phyloP scores from a whole-genome alignment of 1,139 yeast species.

The Scheffersomyces segobiensis region DNA sequence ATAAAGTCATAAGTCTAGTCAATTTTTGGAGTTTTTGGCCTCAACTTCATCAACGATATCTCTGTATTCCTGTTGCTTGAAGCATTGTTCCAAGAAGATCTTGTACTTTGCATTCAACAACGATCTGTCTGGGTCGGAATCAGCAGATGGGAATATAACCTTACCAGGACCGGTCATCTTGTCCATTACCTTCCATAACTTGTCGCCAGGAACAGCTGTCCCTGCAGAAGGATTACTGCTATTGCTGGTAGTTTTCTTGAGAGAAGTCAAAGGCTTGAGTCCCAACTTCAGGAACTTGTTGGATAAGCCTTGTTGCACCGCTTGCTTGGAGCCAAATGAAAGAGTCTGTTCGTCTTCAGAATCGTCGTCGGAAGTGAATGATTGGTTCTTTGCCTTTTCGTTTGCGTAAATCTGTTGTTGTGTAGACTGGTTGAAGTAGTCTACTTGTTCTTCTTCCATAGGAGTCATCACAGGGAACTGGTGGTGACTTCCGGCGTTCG shows the following conservation, averaged over 20 bases:
- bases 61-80: slow-evolving; percentile 76
- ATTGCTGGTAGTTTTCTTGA: slow-evolving; percentile 15
- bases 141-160: slow-evolving; percentile 67
- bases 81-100: slow-evolving; percentile 85
- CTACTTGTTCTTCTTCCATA: slow-evolving; percentile 44
- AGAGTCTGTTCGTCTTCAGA: slow-evolving; percentile 47
- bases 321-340: slow-evolving; percentile 59
- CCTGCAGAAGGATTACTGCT: slow-evolving; percentile 12
- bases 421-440: slow-evolving; percentile 44
- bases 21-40: slow-evolving; percentile 21
- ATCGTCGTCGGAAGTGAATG: slow-evolving; percentile 33
- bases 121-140: slow-evolving; percentile 61
- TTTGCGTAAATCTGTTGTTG: slow-evolving; percentile 8
- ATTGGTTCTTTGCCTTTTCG: neutral
- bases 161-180: slow-evolving; percentile 81
- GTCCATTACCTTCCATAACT: slow-evolving; percentile 85
- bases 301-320: slow-evolving; percentile 50
- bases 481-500: slow-evolving; percentile 39
- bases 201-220: slow-evolving; percentile 44
- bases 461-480: slow-evolving; percentile 61
- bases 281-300: slow-evolving; percentile 38
- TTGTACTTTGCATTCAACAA: slow-evolving; percentile 76
- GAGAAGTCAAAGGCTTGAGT: slow-evolving; percentile 38
- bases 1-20: neutral
- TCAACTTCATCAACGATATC: slow-evolving; percentile 63